Percentiles rank a stretch among this genome's conserved stretches.
These are phyloP conservation scores for Lactifluus rugatus DNA, from an alignment of 768 basidiomycete genomes.

Conservation along the genomic window DNA sequence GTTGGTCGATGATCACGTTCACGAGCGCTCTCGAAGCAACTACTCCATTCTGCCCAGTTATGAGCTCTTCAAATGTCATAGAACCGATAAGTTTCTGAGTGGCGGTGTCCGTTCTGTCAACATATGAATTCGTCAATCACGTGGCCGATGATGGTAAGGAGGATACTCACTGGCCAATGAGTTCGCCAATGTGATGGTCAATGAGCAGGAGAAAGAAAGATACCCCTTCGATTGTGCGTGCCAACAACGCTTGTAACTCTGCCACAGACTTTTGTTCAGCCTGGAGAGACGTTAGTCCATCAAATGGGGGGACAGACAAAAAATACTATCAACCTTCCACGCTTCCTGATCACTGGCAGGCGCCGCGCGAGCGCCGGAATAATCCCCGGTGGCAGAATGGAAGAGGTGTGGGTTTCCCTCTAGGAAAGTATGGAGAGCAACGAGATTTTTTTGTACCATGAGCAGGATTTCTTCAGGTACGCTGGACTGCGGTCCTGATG, in stretches of 20 bases:
- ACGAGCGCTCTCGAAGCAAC: slow-evolving; percentile 84
- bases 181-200: slow-evolving; percentile 82
- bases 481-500: slow-evolving; percentile 25
- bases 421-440: slow-evolving; percentile 64
- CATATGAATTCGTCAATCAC: not conserved
- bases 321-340: slow-evolving; percentile 54
- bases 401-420: slow-evolving; percentile 80
- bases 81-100: slow-evolving; percentile 57
- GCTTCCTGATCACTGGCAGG: slow-evolving; percentile 71
- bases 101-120: slow-evolving; percentile 58
- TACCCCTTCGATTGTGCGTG: slow-evolving; percentile 85
- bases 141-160: not conserved
- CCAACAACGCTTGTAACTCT: slow-evolving; percentile 65
- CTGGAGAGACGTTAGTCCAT: slow-evolving; percentile 29
- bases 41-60: slow-evolving; percentile 78
- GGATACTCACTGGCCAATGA: slow-evolving; percentile 62
- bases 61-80: slow-evolving; percentile 78
- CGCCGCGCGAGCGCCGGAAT: slow-evolving; percentile 43
- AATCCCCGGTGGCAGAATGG: slow-evolving; percentile 68
- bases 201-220: slow-evolving; percentile 87
- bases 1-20: slow-evolving; percentile 94
- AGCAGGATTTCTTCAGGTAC: slow-evolving; percentile 54
- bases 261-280: slow-evolving; percentile 76
- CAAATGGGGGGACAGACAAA: not conserved
- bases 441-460: slow-evolving; percentile 71